These are phyloP conservation scores for Lepidium didymum DNA, from an alignment of 345 rosid genomes.

Conservation along the genomic window DNA sequence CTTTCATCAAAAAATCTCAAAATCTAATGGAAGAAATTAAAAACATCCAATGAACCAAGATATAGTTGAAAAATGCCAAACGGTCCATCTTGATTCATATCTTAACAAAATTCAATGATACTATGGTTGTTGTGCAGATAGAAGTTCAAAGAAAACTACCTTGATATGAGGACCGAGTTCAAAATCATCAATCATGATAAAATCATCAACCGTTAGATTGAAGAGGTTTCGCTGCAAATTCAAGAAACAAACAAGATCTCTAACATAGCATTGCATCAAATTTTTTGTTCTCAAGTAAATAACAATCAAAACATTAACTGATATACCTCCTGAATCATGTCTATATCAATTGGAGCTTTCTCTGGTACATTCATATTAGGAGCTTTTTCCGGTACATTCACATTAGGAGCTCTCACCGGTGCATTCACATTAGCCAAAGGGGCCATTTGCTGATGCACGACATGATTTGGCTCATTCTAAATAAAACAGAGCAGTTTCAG, in stretches of 20 bases:
- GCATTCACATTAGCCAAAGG: neutral
- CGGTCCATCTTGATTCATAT: neutral
- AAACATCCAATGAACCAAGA: neutral
- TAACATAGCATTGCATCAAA: neutral
- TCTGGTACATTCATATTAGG: too few species aligned
- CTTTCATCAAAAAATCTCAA: neutral
- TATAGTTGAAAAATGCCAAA: neutral
- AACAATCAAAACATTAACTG: neutral
- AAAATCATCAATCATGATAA: neutral
- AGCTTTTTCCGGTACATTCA: too few species aligned
- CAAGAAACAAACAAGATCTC: neutral
- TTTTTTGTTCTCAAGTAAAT: neutral
- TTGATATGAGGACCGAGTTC: neutral
- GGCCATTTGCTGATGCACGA: neutral
- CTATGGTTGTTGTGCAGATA: neutral
- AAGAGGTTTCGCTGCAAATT: neutral
- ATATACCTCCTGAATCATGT: neutral
- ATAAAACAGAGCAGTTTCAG: neutral
- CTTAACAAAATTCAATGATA: neutral
- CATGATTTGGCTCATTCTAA: neutral
- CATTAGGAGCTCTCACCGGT: too few species aligned
- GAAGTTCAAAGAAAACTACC: neutral
- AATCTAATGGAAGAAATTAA: neutral
- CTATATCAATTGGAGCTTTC: neutral
- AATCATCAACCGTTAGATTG: neutral